Evolutionary conservation across 805 yeast genomes (phyloP).

Genomic region (Cyberlindnera sargentensis): DNA sequence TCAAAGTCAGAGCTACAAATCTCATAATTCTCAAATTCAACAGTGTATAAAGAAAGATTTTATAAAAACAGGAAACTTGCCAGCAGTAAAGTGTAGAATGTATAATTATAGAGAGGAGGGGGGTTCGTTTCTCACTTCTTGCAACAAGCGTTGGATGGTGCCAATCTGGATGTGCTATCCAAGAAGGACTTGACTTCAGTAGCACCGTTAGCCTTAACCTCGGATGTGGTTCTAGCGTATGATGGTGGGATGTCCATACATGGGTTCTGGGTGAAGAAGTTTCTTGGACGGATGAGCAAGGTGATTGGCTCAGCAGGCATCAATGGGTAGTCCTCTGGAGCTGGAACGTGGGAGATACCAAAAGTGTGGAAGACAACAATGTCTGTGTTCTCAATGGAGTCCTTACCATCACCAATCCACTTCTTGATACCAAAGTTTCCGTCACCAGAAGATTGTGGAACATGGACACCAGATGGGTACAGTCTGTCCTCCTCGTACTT

Average conservation of each 20-base stretch:
- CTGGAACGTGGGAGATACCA: conserved; percentile 81
- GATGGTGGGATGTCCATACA: conserved; percentile 70
- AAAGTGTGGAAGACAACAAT: conserved; percentile 74
- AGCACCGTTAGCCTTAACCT: conserved; percentile 28
- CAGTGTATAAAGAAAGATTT: no score
- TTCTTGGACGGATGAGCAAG: conserved; percentile 68
- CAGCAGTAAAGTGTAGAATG: no score
- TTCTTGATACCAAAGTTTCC: conserved; percentile 58
- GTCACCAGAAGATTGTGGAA: conserved; percentile 69
- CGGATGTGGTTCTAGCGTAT: conserved; percentile 40
- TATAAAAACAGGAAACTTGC: no score
- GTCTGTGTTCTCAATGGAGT: conserved; percentile 57
- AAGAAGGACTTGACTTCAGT: conserved; percentile 34
- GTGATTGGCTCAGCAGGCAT: conserved; percentile 85
- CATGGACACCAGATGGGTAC: conserved; percentile 77
- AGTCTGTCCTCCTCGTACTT: conserved; percentile 68
- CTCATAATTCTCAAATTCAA: not conserved
- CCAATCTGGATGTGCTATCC: conserved; percentile 46
- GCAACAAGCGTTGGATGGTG: conserved; percentile 30
- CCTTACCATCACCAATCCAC: conserved; percentile 61
- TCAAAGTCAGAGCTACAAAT: no score
- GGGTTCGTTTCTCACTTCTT: conserved; percentile 13
- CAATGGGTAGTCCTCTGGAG: conserved; percentile 85
- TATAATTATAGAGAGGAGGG: no score
- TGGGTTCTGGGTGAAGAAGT: conserved; percentile 74